phyloP scores from a whole-genome alignment of 495 filamentous ascomycete genomes.

The Parmelia sp. region DNA sequence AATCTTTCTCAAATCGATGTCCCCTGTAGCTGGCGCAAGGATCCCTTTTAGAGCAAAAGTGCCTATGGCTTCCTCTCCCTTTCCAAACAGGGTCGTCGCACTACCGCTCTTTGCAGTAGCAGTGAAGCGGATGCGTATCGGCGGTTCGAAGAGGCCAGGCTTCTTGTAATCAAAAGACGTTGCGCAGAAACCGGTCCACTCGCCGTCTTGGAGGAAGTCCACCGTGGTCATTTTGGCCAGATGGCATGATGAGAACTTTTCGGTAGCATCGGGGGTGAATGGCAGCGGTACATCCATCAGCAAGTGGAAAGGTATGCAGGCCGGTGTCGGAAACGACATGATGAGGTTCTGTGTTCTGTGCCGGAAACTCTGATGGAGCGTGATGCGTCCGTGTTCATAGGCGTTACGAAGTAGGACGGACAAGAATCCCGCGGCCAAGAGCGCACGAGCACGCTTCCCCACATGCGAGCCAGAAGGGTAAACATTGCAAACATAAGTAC shows the following conservation, averaged over 20 bases:
- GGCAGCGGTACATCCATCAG: not conserved
- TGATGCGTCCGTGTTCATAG: not conserved
- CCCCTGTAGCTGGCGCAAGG: too few species aligned
- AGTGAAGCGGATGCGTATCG: too few species aligned
- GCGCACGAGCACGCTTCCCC: not conserved
- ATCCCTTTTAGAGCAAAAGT: too few species aligned
- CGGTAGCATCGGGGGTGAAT: not conserved
- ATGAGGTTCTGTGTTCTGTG: not conserved
- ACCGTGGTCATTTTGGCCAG: not conserved
- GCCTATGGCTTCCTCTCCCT: too few species aligned
- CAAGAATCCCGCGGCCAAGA: not conserved
- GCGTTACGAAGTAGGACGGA: not conserved
- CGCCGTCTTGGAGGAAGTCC: not conserved
- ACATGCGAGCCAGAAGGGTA: not conserved
- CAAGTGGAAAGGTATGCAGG: not conserved
- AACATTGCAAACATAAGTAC: too few species aligned
- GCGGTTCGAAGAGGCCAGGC: too few species aligned
- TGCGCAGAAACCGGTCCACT: not conserved
- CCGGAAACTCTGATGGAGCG: too few species aligned
- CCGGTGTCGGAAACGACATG: not conserved
- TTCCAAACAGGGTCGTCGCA: too few species aligned
- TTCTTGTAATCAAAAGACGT: too few species aligned
- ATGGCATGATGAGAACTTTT: not conserved
- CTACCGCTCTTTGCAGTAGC: too few species aligned
- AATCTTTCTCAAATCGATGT: too few species aligned